Percentiles rank a stretch among this genome's conserved stretches.
Evolutionary conservation across 2,329 filamentous ascomycete genomes (phyloP).

Genomic region (Hymenoscyphus fructigenus): DNA sequence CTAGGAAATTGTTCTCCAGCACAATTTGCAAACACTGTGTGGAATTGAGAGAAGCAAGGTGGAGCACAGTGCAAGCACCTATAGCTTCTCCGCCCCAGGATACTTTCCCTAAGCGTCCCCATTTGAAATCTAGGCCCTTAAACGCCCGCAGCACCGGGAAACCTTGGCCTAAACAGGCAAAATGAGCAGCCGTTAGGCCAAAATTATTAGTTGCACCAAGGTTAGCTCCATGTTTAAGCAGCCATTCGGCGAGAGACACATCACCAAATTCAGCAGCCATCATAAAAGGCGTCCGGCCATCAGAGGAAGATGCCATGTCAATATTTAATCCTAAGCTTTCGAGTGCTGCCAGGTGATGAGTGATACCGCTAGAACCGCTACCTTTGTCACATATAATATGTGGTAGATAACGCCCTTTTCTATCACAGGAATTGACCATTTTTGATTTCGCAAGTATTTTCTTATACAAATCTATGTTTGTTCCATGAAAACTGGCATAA

Average conservation of each 20-base stretch:
- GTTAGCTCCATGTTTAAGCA: not conserved
- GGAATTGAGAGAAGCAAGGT: not conserved
- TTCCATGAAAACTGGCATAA: not conserved
- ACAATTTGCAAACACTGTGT: not conserved
- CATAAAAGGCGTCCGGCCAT: not conserved
- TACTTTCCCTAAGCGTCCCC: not conserved
- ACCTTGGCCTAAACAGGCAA: not conserved
- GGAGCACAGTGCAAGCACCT: not conserved
- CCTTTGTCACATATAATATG: not conserved
- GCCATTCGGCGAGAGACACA: not conserved
- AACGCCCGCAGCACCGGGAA: not conserved
- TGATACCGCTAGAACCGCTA: too few species aligned
- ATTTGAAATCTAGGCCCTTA: not conserved
- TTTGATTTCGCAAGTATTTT: not conserved
- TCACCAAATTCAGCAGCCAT: not conserved
- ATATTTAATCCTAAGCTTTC: too few species aligned
- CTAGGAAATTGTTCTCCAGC: not conserved
- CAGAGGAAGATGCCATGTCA: too few species aligned
- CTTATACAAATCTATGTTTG: not conserved
- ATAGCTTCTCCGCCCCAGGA: fast-evolving
- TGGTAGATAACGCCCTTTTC: not conserved
- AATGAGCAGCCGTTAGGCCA: not conserved
- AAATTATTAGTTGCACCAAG: not conserved
- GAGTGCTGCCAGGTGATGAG: too few species aligned
- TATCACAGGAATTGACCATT: not conserved